phyloP scores from a whole-genome alignment of 1,139 yeast genomes.

The Yamadazyma jaroonii region DNA sequence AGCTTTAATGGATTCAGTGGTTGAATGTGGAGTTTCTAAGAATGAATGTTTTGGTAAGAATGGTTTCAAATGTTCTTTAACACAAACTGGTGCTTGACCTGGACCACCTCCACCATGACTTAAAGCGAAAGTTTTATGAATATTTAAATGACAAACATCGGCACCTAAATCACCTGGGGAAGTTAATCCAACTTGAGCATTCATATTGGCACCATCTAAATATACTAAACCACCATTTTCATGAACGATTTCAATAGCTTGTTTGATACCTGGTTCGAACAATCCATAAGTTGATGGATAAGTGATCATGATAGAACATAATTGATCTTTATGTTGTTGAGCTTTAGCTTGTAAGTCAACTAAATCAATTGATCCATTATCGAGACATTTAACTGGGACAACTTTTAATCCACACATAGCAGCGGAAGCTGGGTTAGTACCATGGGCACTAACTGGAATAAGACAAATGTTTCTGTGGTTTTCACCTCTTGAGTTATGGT shows the following conservation, averaged over 20 bases:
- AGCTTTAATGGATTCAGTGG: slow-evolving; percentile 61
- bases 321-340: slow-evolving; percentile 57
- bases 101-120: slow-evolving; percentile 99
- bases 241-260: slow-evolving; percentile 84
- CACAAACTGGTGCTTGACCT: slow-evolving; percentile 98
- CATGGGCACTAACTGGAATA: slow-evolving; percentile 97
- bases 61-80: slow-evolving; percentile 74
- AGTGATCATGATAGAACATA: slow-evolving; percentile 94
- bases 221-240: slow-evolving; percentile 90
- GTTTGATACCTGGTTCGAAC: slow-evolving; percentile 86
- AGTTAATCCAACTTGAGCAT: slow-evolving; percentile 96
- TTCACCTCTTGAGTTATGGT: slow-evolving; percentile 72
- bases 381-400: slow-evolving; percentile 82
- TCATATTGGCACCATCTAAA: slow-evolving; percentile 98
- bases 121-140: slow-evolving; percentile 96
- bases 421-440: slow-evolving; percentile 98
- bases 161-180: slow-evolving; percentile 98
- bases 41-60: slow-evolving; percentile 73
- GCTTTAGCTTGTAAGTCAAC: slow-evolving; percentile 75
- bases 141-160: slow-evolving; percentile 95
- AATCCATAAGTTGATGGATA: slow-evolving; percentile 97
- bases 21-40: slow-evolving; percentile 50
- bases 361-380: slow-evolving; percentile 83
- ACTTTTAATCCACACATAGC: slow-evolving; percentile 96
- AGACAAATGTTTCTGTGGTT: slow-evolving; percentile 76